Percentiles rank a stretch among this genome's conserved stretches.
Evolutionary conservation across 306 rosid genomes (phyloP).

Genomic region (Cicer judaicum): DNA sequence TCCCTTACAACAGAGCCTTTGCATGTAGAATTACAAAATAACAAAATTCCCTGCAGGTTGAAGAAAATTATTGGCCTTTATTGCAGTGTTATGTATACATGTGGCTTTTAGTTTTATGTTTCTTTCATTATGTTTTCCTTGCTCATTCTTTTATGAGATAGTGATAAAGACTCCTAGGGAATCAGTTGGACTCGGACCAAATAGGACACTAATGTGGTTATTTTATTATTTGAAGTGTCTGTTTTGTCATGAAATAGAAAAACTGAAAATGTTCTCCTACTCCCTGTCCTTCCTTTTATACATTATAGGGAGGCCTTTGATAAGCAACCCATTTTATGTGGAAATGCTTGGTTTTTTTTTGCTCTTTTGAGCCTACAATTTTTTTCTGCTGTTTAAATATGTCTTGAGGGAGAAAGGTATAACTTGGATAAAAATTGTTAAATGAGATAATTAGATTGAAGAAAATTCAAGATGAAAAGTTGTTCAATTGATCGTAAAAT

Average conservation of each 20-base stretch:
- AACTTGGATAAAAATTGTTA: not conserved
- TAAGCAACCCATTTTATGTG: not conserved
- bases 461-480: not conserved
- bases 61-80: not conserved
- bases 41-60: not conserved
- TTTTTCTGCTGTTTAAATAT: not conserved
- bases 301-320: not conserved
- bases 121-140: not conserved
- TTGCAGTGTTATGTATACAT: not conserved
- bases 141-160: not conserved
- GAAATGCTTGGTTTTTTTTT: not conserved
- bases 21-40: not conserved
- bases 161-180: not conserved
- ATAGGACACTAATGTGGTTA: not conserved
- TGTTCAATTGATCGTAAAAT: not conserved
- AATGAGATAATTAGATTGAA: not conserved
- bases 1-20: not conserved
- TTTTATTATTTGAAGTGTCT: not conserved
- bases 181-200: not conserved
- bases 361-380: too few species aligned
- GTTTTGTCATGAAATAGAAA: not conserved
- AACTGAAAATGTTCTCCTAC: not conserved
- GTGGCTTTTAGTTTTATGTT: not conserved
- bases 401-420: slow-evolving; percentile 11
- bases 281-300: slow-evolving; percentile 19